These are phyloP conservation scores for Phytophthora megakarya DNA, from an alignment of 352 stramenopile species.

Conservation along the genomic window DNA sequence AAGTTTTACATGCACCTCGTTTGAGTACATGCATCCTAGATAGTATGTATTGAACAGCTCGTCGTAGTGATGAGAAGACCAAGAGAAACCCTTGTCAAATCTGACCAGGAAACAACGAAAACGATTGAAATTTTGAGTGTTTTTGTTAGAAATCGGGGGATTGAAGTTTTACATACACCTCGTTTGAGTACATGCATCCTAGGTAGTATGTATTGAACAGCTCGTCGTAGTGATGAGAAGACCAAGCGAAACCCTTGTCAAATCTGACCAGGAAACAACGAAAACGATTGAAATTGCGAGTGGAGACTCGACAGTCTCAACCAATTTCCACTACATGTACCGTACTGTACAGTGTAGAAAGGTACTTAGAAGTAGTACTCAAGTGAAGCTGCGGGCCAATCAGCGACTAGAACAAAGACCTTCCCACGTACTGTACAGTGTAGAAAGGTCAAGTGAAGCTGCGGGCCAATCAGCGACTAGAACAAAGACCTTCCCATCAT, in stretches of 20 bases:
- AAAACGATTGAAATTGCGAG: conserved; percentile 33
- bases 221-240: conserved; percentile 14
- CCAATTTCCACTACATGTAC: too few relatives aligned
- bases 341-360: too few relatives aligned
- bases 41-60: conserved; percentile 12
- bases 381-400: too few relatives aligned
- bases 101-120: conserved; percentile 26
- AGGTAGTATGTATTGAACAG: not conserved
- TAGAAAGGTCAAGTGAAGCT: too few relatives aligned
- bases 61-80: conserved; percentile 18
- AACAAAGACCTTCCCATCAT: not conserved
- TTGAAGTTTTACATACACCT: not conserved
- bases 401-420: not conserved
- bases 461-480: not conserved
- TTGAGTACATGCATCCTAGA: not conserved
- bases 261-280: conserved; percentile 28
- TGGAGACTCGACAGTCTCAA: too few relatives aligned
- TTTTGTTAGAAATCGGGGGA: conserved; percentile 14
- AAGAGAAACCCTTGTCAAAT: conserved; percentile 25
- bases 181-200: too few relatives aligned
- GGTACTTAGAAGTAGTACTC: too few relatives aligned
- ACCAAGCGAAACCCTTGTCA: conserved; percentile 24
- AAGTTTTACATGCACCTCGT: conserved; percentile 31
- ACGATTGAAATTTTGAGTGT: conserved; percentile 35
- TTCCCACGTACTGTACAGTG: too few relatives aligned